These are phyloP conservation scores for Papilionanthe hybrid DNA, from an alignment of 116 monocot species.

Conservation along the genomic window DNA sequence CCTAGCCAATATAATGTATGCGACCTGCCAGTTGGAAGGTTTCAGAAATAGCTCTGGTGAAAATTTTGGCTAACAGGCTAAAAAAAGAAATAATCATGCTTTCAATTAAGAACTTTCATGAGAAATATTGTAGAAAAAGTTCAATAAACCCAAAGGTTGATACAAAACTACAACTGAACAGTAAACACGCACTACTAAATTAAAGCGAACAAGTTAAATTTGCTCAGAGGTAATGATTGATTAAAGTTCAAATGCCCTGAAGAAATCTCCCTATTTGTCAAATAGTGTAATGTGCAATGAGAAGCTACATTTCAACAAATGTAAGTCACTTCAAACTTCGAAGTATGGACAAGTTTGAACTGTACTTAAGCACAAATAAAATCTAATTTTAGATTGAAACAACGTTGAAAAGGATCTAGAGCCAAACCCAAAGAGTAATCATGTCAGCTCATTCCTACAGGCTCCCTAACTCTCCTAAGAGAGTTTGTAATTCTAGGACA, in stretches of 20 bases:
- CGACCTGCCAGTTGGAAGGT: conserved; percentile 35
- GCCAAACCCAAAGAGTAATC: not conserved
- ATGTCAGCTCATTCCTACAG: not conserved
- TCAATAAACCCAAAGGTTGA: not conserved
- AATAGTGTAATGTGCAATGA: not conserved
- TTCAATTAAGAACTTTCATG: not conserved
- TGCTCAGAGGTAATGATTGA: not conserved
- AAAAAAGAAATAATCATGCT: not conserved
- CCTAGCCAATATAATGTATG: conserved; percentile 75
- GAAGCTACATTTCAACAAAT: not conserved
- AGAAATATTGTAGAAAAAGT: not conserved
- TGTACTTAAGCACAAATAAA: no score
- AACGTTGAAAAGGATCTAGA: not conserved
- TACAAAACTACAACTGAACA: not conserved
- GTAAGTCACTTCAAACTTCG: not conserved
- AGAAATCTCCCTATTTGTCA: not conserved
- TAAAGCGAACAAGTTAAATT: not conserved
- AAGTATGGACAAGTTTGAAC: not conserved
- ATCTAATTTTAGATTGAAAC: not conserved
- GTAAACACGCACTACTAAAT: not conserved
- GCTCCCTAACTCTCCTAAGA: no score
- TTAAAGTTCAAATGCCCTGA: not conserved
- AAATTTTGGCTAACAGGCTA: not conserved
- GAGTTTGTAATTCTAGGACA: no score
- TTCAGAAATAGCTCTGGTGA: not conserved